These are phyloP conservation scores for Daedaleopsis nitida DNA, from an alignment of 768 basidiomycete genomes.

Conservation along the genomic window DNA sequence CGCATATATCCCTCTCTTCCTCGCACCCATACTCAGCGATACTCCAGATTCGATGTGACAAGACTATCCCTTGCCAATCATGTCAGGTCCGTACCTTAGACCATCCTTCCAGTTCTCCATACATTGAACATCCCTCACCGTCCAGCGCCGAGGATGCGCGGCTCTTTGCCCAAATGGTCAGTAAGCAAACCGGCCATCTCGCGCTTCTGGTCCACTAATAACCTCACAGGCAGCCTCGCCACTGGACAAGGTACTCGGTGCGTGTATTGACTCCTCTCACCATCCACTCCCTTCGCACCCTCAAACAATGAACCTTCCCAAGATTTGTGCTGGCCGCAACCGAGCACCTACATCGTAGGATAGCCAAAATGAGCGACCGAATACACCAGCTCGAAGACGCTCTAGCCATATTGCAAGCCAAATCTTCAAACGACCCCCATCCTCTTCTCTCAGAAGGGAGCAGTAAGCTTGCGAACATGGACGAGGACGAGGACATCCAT, in stretches of 20 bases:
- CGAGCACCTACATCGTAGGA: slow-evolving; percentile 64
- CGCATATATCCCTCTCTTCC: not conserved
- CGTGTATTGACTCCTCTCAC: not conserved
- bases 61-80: slow-evolving; percentile 77
- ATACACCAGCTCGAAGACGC: slow-evolving; percentile 73
- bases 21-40: not conserved
- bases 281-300: not conserved
- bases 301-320: not conserved
- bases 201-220: not conserved
- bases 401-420: slow-evolving; percentile 57
- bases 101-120: not conserved
- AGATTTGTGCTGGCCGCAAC: slow-evolving; percentile 71
- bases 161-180: slow-evolving; percentile 72
- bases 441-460: slow-evolving; percentile 58
- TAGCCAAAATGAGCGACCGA: slow-evolving; percentile 64
- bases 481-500: slow-evolving; percentile 32
- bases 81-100: slow-evolving; percentile 52
- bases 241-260: slow-evolving; percentile 81
- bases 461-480: slow-evolving; percentile 42
- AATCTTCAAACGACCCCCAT: slow-evolving; percentile 55
- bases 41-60: slow-evolving; percentile 81
- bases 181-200: slow-evolving; percentile 18
- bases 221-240: slow-evolving; percentile 59
- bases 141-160: slow-evolving; percentile 65
- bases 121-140: not conserved